A percentile compares a stretch with the other conserved stretches of the same genome.
phyloP scores from a whole-genome alignment of 345 rosid genomes.

The Salix dunnii region DNA sequence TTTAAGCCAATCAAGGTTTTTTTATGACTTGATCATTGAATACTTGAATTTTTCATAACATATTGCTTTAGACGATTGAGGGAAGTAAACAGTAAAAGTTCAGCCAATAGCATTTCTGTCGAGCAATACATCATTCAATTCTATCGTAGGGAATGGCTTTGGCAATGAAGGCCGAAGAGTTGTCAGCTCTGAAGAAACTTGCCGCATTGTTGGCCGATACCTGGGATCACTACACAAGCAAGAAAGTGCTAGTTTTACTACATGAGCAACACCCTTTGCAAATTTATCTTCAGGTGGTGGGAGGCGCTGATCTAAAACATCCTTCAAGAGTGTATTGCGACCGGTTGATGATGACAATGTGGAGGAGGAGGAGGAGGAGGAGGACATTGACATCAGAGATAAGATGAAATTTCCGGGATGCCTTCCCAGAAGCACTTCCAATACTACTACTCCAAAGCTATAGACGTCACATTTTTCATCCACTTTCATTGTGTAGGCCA shows the following conservation, averaged over 20 bases:
- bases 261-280: neutral
- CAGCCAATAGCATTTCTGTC: neutral
- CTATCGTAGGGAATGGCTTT: neutral
- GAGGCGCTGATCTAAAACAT: constrained; percentile 8
- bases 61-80: no score
- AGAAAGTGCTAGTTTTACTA: neutral
- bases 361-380: neutral
- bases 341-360: neutral
- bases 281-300: neutral
- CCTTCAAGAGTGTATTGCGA: constrained; percentile 4
- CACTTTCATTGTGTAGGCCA: neutral
- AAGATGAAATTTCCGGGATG: constrained; percentile 18
- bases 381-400: neutral
- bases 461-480: constrained; percentile 18
- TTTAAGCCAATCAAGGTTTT: no score
- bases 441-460: constrained; percentile 13
- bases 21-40: no score
- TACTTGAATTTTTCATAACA: no score
- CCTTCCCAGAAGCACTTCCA: constrained; percentile 15
- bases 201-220: constrained; percentile 6
- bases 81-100: neutral
- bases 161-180: neutral
- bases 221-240: constrained; percentile 5
- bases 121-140: neutral
- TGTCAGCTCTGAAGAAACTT: neutral